A percentile compares a stretch with the other conserved stretches of the same genome.
Evolutionary conservation across 768 basidiomycete species (phyloP).

Genomic region (Hericium coralloides): DNA sequence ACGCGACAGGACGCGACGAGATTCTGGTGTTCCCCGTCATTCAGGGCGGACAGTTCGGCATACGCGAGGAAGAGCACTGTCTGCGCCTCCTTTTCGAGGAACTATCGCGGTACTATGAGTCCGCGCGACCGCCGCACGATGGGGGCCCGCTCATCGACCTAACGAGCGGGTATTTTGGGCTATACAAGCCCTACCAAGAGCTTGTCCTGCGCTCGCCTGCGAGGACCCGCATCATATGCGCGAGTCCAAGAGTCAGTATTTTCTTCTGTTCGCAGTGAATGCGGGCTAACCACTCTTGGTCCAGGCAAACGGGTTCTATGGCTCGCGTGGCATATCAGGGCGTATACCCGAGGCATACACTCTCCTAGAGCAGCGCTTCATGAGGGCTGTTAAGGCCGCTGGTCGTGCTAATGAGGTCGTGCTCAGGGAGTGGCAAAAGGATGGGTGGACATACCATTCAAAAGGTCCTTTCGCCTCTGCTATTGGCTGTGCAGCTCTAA

Average conservation of each 20-base stretch:
- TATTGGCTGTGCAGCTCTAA: not conserved
- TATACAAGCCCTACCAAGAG: constrained; percentile 73
- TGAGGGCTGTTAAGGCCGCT: constrained; percentile 48
- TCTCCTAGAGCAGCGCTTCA: constrained; percentile 76
- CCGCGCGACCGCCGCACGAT: not conserved
- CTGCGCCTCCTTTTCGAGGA: constrained; percentile 49
- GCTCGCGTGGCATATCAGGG: constrained; percentile 81
- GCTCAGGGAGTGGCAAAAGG: constrained; percentile 79
- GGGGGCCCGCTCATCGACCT: constrained; percentile 60
- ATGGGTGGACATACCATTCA: constrained; percentile 97
- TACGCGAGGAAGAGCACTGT: constrained; percentile 76
- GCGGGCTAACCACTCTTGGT: not conserved
- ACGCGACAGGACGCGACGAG: constrained; percentile 11
- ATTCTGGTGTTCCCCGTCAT: constrained; percentile 74
- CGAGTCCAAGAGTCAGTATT: constrained; percentile 68
- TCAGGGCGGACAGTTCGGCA: constrained; percentile 81
- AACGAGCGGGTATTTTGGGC: constrained; percentile 93
- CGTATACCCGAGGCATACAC: constrained; percentile 96
- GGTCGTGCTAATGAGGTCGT: constrained; percentile 41
- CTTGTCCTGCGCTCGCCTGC: constrained; percentile 51
- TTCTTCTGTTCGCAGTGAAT: not conserved
- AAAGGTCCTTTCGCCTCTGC: constrained; percentile 54
- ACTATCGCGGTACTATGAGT: not conserved
- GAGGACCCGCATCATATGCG: constrained; percentile 68
- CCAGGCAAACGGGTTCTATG: constrained; percentile 94